Evolutionary conservation across 2,329 filamentous ascomycete species (phyloP).

Genomic region (Dactylellina parvicollis): DNA sequence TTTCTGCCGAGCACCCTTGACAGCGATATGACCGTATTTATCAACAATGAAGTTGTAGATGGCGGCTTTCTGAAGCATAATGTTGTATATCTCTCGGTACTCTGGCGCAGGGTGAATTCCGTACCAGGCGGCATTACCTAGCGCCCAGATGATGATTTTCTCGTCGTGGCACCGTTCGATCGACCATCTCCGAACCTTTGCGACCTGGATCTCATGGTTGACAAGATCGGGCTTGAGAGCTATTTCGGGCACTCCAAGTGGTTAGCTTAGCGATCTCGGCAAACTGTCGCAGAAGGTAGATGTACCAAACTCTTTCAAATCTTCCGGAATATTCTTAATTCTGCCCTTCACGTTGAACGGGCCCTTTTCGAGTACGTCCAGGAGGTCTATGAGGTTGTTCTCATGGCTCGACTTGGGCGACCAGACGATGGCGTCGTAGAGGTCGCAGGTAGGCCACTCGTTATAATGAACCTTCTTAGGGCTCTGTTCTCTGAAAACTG

Average conservation of each 20-base stretch:
- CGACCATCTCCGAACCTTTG: constrained; percentile 54
- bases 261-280: not conserved
- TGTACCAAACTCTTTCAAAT: constrained; percentile 42
- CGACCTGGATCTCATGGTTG: constrained; percentile 32
- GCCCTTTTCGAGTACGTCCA: constrained; percentile 56
- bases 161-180: constrained; percentile 55
- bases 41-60: constrained; percentile 57
- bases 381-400: constrained; percentile 53
- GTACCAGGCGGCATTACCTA: constrained; percentile 56
- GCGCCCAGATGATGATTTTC: constrained; percentile 56
- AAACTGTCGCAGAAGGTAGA: not conserved
- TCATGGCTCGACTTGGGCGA: constrained; percentile 40
- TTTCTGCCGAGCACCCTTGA: constrained; percentile 17
- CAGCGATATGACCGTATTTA: constrained; percentile 48
- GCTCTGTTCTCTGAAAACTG: constrained; percentile 38
- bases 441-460: constrained; percentile 44
- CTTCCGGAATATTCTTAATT: constrained; percentile 39
- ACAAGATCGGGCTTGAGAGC: constrained; percentile 26
- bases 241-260: not conserved
- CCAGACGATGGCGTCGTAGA: constrained; percentile 43
- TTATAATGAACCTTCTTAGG: constrained; percentile 28
- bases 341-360: constrained; percentile 55
- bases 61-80: constrained; percentile 55
- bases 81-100: constrained; percentile 53
- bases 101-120: constrained; percentile 53